Evolutionary conservation across 805 yeast species (phyloP), one percentile per base, ranked within the genome.

Genomic region (Kregervanrija delftensis): DNA sequence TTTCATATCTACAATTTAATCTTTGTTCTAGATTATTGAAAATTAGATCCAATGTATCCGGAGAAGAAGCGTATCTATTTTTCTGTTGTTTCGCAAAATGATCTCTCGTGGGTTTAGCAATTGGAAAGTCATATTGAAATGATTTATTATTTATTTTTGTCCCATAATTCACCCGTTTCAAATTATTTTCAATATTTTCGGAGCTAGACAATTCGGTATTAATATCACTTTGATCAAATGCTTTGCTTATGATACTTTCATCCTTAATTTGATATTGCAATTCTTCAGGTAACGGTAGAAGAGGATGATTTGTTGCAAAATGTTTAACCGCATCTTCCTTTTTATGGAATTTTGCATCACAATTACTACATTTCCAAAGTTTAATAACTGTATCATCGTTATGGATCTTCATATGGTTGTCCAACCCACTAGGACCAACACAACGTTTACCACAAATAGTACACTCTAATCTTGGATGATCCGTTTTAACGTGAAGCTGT

Each of bases 351-450:
- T 71, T 60, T 13, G 61, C 58, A 6, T 44, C 59, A 61, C 90
- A 83, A 42, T 67, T 66, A 1, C 63, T 59, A 63, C 96, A 87
- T 45, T 73, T 74, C 91, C 95, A 86, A 35, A 78, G 63, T 49
- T 73, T 77, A n/a, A 72, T 64, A 11, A 69, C 72, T 13, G 69
- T 67, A 2, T 57, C 54, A 5, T 72, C 77, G 51, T 81, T 80
- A 61, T 89, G 96, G 15, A 79, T 66, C 37, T 71, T 63, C 88
- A 84, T 79, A 59, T 90, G 96, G 68, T 82, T 77, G 13, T 72
- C 64, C 41, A 88, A 62, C 49, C 89, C 93, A 28, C 71, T 68
- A 39, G 74, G 77, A 30, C 95, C 95, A 10, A 83, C 82, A 66
- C 89, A 83, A 8, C 74, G 77, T 58, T 78, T 81, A 5, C 77